Percentiles rank a stretch among this genome's conserved stretches.
These are phyloP conservation scores for Euphorbia corollata DNA, from an alignment of 441 rosid species.

Conservation along the genomic window DNA sequence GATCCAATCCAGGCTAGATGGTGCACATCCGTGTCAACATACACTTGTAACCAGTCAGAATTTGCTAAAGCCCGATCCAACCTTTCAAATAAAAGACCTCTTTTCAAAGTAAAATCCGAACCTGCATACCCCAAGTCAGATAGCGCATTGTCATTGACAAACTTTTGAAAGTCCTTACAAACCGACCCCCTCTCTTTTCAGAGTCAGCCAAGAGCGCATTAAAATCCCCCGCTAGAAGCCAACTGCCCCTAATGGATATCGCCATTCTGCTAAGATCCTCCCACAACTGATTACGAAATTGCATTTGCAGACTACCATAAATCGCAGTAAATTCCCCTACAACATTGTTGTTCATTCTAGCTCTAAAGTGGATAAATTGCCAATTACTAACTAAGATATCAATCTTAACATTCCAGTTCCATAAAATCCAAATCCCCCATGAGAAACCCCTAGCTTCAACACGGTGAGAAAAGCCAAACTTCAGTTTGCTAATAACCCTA, in stretches of 20 bases:
- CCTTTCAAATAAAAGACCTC: not conserved
- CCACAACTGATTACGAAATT: too few species aligned
- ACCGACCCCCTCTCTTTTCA: not conserved
- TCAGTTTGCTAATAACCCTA: too few species aligned
- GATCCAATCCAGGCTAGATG: not conserved
- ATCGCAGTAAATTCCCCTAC: too few species aligned
- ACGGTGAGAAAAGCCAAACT: too few species aligned
- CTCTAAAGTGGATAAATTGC: too few species aligned
- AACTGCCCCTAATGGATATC: not conserved
- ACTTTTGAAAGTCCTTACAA: not conserved
- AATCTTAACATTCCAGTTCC: too few species aligned
- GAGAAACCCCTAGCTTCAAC: too few species aligned
- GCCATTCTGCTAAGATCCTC: too few species aligned
- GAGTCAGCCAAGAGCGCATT: not conserved
- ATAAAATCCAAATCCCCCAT: too few species aligned
- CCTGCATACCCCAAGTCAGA: not conserved
- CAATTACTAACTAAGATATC: too few species aligned
- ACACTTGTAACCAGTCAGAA: not conserved
- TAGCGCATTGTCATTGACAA: not conserved
- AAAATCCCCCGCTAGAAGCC: not conserved
- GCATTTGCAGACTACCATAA: too few species aligned
- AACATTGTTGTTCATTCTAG: too few species aligned
- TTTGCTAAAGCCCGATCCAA: not conserved
- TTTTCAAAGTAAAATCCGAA: not conserved
- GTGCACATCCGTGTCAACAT: not conserved